Conservation (phyloP, 1,284 basidiomycete genomes). For the Coniophora puteana region DNA sequence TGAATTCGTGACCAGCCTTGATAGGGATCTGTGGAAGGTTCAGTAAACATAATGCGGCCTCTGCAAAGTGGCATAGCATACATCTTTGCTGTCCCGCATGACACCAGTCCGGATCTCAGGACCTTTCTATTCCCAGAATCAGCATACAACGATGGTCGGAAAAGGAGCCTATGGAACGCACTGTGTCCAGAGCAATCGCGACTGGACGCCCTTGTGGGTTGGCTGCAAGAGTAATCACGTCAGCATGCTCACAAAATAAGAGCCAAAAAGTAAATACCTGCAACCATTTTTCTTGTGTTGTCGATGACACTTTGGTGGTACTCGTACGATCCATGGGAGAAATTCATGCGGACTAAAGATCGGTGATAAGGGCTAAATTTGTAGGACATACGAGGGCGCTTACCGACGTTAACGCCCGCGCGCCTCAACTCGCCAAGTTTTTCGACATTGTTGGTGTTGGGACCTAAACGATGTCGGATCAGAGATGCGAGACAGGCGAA, state of each 20-base stretch:
- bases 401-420: slow-evolving; percentile 95
- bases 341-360: slow-evolving; percentile 91
- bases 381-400: slow-evolving; percentile 29
- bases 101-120: slow-evolving; percentile 98
- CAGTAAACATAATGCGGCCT: slow-evolving; percentile 10
- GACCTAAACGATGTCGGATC: slow-evolving; percentile 48
- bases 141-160: slow-evolving; percentile 12
- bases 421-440: slow-evolving; percentile 78
- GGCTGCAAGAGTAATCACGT: slow-evolving; percentile 32
- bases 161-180: slow-evolving; percentile 31
- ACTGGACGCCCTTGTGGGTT: slow-evolving; percentile 82
- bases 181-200: slow-evolving; percentile 97
- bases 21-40: slow-evolving; percentile 63
- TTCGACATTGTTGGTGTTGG: slow-evolving; percentile 89
- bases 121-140: slow-evolving; percentile 71
- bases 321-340: slow-evolving; percentile 94
- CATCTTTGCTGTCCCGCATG: slow-evolving; percentile 86
- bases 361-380: slow-evolving; percentile 6
- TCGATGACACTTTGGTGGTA: slow-evolving; percentile 98
- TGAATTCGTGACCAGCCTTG: slow-evolving; percentile 92
- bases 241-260: too few species aligned
- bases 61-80: slow-evolving; percentile 35
- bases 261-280: slow-evolving; percentile 42
- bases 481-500: slow-evolving; percentile 10
- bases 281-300: slow-evolving; percentile 86